A percentile compares a stretch with the other conserved stretches of the same genome.
Evolutionary conservation across 176 grass and related monocot genomes (phyloP).

Genomic region (Avena eriantha): DNA sequence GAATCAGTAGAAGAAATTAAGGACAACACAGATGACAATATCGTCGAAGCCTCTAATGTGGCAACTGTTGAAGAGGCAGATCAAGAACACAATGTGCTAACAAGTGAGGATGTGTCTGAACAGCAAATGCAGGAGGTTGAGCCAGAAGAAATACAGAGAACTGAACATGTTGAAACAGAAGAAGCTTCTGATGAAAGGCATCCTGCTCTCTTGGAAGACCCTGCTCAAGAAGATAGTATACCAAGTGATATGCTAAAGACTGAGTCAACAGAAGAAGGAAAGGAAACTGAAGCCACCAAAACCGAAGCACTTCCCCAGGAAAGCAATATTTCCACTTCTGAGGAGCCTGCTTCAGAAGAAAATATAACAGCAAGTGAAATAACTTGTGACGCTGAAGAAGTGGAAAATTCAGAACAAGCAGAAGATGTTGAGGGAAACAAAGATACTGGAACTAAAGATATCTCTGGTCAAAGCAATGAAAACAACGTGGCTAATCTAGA

Average conservation of each 20-base stretch:
- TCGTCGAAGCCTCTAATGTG: constrained; percentile 24
- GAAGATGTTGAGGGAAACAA: constrained; percentile 15
- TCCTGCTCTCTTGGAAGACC: constrained; percentile 21
- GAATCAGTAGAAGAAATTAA: constrained; percentile 48
- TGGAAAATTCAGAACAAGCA: constrained; percentile 1
- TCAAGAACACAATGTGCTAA: constrained; percentile 28
- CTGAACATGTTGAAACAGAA: constrained; percentile 41
- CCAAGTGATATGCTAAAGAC: constrained; percentile 1
- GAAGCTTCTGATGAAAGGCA: constrained; percentile 22
- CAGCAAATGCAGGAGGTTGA: constrained; percentile 13
- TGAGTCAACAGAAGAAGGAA: constrained; percentile 17
- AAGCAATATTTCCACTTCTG: constrained; percentile 28
- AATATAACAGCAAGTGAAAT: constrained; percentile 41
- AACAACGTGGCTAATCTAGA: not conserved
- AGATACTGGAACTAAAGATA: constrained; percentile 26
- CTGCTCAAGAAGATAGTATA: constrained; percentile 29
- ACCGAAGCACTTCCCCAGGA: constrained; percentile 26
- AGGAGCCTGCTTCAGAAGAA: constrained; percentile 39
- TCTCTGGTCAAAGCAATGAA: constrained; percentile 8
- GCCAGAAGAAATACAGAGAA: constrained; percentile 47
- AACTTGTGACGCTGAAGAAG: constrained; percentile 24
- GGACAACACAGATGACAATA: constrained; percentile 14
- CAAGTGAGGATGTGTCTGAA: constrained; percentile 35
- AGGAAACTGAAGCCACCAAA: constrained; percentile 31
- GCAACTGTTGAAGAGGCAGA: constrained; percentile 24